These are phyloP conservation scores for Pinus albicaulis DNA, from an alignment of 75 land plant species.

Conservation along the genomic window DNA sequence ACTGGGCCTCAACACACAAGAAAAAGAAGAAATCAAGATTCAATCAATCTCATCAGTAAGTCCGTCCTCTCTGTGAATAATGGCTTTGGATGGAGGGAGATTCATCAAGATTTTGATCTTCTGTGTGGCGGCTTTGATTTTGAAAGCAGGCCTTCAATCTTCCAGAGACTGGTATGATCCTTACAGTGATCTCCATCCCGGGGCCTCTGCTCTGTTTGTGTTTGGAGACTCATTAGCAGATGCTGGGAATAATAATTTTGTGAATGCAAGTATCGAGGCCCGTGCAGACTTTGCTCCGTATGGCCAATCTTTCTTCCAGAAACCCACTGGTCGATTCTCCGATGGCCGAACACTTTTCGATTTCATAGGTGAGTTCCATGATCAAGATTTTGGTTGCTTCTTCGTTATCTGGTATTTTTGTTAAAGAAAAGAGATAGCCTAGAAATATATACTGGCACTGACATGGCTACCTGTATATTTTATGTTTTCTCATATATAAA, in stretches of 20 bases:
- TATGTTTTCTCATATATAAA: too few relatives aligned
- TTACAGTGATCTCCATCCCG: background rate
- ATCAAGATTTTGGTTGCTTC: background rate
- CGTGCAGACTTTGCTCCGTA: slow-evolving; percentile 19
- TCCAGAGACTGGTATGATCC: background rate
- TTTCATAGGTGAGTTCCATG: slow-evolving; percentile 9
- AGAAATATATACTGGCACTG: too few relatives aligned
- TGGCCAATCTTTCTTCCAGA: slow-evolving; percentile 6
- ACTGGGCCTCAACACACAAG: too few relatives aligned
- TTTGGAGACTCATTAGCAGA: slow-evolving; percentile 30
- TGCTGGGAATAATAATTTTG: slow-evolving; percentile 16
- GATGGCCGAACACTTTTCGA: slow-evolving; percentile 14
- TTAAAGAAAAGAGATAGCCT: background rate
- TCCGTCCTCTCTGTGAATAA: background rate
- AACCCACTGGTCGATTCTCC: slow-evolving; percentile 23
- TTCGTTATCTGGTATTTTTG: background rate
- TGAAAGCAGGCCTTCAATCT: background rate
- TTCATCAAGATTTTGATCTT: background rate
- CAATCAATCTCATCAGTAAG: too few relatives aligned
- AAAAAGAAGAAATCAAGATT: too few relatives aligned
- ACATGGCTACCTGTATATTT: too few relatives aligned
- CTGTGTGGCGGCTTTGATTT: slow-evolving; percentile 2
- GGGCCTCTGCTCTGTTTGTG: slow-evolving; percentile 11
- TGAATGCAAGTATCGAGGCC: slow-evolving; percentile 8
- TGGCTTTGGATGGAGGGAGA: background rate